A percentile compares a stretch with the other conserved stretches of the same genome.
These are phyloP conservation scores for Diophrys sp. DNA, from an alignment of 73 alveolate genomes.

Conservation along the genomic window DNA sequence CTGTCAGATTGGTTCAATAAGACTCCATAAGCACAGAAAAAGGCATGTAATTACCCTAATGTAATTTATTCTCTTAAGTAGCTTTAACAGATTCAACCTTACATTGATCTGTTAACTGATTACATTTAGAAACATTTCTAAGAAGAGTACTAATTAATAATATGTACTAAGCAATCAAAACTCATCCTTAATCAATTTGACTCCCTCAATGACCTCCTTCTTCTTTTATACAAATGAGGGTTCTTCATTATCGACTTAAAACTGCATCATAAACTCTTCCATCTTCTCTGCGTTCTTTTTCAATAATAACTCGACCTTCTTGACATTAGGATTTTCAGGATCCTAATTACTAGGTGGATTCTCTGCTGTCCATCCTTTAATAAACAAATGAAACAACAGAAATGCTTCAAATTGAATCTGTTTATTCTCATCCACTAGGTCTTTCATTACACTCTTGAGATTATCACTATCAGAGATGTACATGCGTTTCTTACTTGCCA, in stretches of 20 bases:
- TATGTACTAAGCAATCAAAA: too few relatives aligned
- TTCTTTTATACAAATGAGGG: neutral
- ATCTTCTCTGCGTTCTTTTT: neutral
- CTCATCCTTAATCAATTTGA: neutral
- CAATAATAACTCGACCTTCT: neutral
- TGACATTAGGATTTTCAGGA: neutral
- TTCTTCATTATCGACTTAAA: neutral
- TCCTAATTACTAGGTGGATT: neutral
- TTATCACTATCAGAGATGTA: neutral
- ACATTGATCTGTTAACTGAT: too few relatives aligned
- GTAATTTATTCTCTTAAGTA: too few relatives aligned
- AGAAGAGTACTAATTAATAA: too few relatives aligned
- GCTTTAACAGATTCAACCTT: too few relatives aligned
- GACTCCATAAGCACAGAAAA: neutral
- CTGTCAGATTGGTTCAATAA: neutral
- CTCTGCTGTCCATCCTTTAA: neutral
- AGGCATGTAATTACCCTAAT: too few relatives aligned
- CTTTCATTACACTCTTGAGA: neutral
- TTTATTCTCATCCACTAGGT: neutral
- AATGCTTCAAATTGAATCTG: neutral
- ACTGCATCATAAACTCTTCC: neutral
- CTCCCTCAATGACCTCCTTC: neutral
- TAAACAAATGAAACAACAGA: too few relatives aligned
- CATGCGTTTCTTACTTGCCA: neutral
- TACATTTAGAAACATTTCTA: too few relatives aligned